phyloP scores from a whole-genome alignment of 2,329 filamentous ascomycete genomes.

The Botrytis fragariae region DNA sequence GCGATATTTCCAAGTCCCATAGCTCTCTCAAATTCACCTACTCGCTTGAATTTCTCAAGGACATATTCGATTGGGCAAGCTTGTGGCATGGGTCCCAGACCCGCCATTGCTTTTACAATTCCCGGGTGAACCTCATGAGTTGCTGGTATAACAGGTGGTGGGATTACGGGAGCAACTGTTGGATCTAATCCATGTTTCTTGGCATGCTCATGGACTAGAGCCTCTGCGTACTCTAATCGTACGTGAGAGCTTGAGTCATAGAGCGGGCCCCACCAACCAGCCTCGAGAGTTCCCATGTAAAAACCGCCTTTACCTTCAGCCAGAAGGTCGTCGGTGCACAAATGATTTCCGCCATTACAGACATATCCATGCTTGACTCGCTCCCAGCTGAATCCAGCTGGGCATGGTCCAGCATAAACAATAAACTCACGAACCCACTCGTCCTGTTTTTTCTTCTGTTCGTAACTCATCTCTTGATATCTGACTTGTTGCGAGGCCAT shows the following conservation, averaged over 20 bases:
- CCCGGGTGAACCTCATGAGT: constrained; percentile 1
- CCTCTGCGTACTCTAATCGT: background rate
- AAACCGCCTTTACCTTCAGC: constrained; percentile 29
- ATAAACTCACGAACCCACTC: constrained; percentile 24
- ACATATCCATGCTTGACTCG: constrained; percentile 26
- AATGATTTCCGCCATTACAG: constrained; percentile 26
- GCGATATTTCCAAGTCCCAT: background rate
- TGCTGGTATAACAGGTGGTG: background rate
- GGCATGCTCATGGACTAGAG: background rate
- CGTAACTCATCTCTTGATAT: constrained; percentile 17
- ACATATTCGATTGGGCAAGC: background rate
- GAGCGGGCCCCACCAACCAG: constrained; percentile 12
- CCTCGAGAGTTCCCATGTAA: constrained; percentile 4
- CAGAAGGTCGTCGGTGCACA: constrained; percentile 26
- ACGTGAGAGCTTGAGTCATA: background rate
- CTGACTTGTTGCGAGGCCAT: constrained; percentile 27
- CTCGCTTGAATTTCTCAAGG: background rate
- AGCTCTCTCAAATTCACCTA: background rate
- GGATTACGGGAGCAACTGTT: background rate
- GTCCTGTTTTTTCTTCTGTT: constrained; percentile 27
- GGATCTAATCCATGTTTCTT: background rate
- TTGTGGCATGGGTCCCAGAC: background rate
- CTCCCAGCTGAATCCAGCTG: constrained; percentile 21
- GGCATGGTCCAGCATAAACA: constrained; percentile 20
- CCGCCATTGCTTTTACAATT: constrained; percentile 2